These are phyloP conservation scores for Cicer bijugum DNA, from an alignment of 306 rosid species.

Conservation along the genomic window DNA sequence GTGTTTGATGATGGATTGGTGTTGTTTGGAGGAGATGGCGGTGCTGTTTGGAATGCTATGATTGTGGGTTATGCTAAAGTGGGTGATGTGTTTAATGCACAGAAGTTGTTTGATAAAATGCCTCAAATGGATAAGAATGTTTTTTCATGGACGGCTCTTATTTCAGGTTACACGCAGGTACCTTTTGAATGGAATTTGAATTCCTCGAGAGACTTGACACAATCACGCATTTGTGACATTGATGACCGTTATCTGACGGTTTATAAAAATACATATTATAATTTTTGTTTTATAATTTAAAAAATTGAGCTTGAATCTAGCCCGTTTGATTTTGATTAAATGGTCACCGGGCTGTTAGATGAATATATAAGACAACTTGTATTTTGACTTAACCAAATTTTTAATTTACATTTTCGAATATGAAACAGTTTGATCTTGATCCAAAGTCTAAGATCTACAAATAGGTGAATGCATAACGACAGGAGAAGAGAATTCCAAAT, in stretches of 20 bases:
- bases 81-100: slow-evolving; percentile 58
- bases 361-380: background rate
- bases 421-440: background rate
- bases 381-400: background rate
- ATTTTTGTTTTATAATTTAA: too few relatives aligned
- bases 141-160: slow-evolving; percentile 67
- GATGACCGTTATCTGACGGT: too few relatives aligned
- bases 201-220: too few relatives aligned
- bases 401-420: background rate
- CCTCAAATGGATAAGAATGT: slow-evolving; percentile 57
- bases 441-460: background rate
- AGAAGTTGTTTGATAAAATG: slow-evolving; percentile 63
- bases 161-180: slow-evolving; percentile 54
- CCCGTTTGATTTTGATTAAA: too few relatives aligned
- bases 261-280: too few relatives aligned
- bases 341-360: background rate
- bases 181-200: background rate
- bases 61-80: slow-evolving; percentile 60
- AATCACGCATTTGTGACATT: too few relatives aligned
- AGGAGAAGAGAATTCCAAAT: background rate
- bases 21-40: background rate
- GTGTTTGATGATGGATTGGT: slow-evolving; percentile 57
- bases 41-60: slow-evolving; percentile 60
- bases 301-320: too few relatives aligned
- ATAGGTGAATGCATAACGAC: background rate